Evolutionary conservation across 2,329 filamentous ascomycete genomes (phyloP), one percentile per base, ranked within the genome.

Genomic region (Phialophora chinensis): DNA sequence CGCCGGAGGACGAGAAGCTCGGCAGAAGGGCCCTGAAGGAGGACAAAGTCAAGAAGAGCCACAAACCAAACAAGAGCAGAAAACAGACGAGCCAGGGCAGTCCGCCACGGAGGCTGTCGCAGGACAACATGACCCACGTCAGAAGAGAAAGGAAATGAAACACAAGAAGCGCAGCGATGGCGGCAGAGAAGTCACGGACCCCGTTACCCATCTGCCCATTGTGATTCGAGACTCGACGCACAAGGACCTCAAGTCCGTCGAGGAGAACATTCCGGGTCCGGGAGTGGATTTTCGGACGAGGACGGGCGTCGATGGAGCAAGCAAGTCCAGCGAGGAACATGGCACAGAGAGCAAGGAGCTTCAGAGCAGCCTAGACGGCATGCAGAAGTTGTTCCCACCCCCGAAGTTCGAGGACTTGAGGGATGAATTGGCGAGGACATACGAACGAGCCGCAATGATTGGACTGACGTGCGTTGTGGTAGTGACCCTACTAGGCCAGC

Each of bases 201-300:
- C 89, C 0, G 84, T 91, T 47, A 92, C 90, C 1, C 90, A 91
- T 76, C 80, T 91, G 2, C 88, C 89, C 1, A 83, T 91, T 56
- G 81, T 79, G 42, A 89, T 91, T 42, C 87, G 90, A 73, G 90
- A 91, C 73, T 88, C 88, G 72, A 91, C 89, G 0, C 81, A 84
- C 31, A 84, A 86, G 47, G 87, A 90, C 60, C 79, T 91, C 35
- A 79, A 84, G 66, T 75, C 76, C 60, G 77, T 79, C 27, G 75
- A 79, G 38, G 78, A 84, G 73, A 85, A 85, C 67, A 75, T 79
- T 4, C 76, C 79, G 3, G 75, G 80, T 0, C 73, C 77, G 44
- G 82, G 81, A 10, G 74, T 76, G 17, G 76, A 79, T 17, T 72
- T 73, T 0, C 74, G 76, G 44, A 81, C 81, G 6, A 77, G 78